Evolutionary conservation across 2,329 filamentous ascomycete genomes (phyloP).

Genomic region (Microsporum audouinii): DNA sequence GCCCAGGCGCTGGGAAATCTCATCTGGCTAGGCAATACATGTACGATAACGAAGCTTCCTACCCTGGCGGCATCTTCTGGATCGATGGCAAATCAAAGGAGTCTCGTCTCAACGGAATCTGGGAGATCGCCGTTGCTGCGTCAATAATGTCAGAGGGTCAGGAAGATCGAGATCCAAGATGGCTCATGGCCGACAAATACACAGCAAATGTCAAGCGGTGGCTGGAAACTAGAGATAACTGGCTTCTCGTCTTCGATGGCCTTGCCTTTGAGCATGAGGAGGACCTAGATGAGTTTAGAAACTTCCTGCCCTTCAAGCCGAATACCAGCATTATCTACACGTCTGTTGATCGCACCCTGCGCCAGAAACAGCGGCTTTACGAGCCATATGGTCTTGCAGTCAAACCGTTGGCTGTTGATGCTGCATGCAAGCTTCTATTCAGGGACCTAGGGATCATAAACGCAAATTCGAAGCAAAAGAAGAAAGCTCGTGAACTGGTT

Average conservation of each 20-base stretch:
- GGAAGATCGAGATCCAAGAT: slow-evolving; percentile 28
- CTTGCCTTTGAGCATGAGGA: slow-evolving; percentile 49
- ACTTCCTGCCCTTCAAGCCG: slow-evolving; percentile 53
- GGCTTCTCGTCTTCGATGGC: slow-evolving; percentile 58
- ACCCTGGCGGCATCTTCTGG: slow-evolving; percentile 59
- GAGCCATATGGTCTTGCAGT: slow-evolving; percentile 49
- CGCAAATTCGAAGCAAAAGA: slow-evolving; percentile 45
- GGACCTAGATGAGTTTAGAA: slow-evolving; percentile 39
- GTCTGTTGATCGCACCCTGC: slow-evolving; percentile 49
- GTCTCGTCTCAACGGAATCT: slow-evolving; percentile 51
- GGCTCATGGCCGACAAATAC: slow-evolving; percentile 37
- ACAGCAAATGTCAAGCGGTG: slow-evolving; percentile 49
- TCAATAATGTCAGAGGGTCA: slow-evolving; percentile 36
- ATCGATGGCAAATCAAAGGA: slow-evolving; percentile 50
- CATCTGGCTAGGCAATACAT: slow-evolving; percentile 59
- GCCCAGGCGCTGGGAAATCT: slow-evolving; percentile 57
- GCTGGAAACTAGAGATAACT: slow-evolving; percentile 51
- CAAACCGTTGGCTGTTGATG: slow-evolving; percentile 42
- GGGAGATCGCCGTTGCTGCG: slow-evolving; percentile 52
- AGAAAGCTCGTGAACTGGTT: slow-evolving; percentile 51
- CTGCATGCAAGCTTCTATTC: slow-evolving; percentile 51
- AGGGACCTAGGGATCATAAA: slow-evolving; percentile 50
- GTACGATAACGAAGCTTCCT: slow-evolving; percentile 47
- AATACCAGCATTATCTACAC: slow-evolving; percentile 58
- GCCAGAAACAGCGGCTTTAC: slow-evolving; percentile 47